A percentile compares a stretch with the other conserved stretches of the same genome.
Evolutionary conservation across 1,284 basidiomycete genomes (phyloP).

Genomic region (Fomitiporia mediterranea): DNA sequence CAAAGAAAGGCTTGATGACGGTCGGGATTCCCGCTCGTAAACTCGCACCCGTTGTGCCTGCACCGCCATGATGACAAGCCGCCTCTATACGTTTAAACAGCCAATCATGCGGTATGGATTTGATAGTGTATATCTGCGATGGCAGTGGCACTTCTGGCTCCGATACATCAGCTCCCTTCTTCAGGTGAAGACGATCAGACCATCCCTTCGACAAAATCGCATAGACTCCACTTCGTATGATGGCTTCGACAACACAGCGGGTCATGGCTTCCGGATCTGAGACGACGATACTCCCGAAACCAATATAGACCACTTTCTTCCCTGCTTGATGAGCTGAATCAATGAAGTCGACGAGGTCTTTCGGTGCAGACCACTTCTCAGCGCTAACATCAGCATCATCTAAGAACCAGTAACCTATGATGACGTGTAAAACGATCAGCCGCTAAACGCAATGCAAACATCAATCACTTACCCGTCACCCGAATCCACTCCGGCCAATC

Average conservation of each 20-base stretch:
- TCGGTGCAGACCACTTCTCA: slow-evolving; percentile 84
- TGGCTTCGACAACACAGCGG: slow-evolving; percentile 83
- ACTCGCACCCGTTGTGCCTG: slow-evolving; percentile 93
- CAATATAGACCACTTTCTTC: slow-evolving; percentile 96
- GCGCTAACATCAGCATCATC: slow-evolving; percentile 84
- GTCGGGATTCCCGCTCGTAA: slow-evolving; percentile 91
- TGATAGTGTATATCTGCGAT: slow-evolving; percentile 75
- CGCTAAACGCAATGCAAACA: slow-evolving; percentile 21
- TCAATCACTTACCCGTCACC: slow-evolving; percentile 63
- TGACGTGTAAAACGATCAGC: slow-evolving; percentile 7
- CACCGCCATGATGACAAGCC: slow-evolving; percentile 96
- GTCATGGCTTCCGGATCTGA: slow-evolving; percentile 93
- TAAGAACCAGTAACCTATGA: slow-evolving; percentile 90
- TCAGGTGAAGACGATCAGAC: slow-evolving; percentile 85
- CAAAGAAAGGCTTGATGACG: slow-evolving; percentile 96
- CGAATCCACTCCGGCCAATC: slow-evolving; percentile 99
- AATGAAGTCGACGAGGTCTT: slow-evolving; percentile 79
- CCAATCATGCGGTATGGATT: slow-evolving; percentile 96
- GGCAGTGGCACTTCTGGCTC: slow-evolving; percentile 69
- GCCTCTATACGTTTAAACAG: slow-evolving; percentile 91
- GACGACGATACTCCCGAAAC: slow-evolving; percentile 98
- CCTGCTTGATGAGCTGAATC: slow-evolving; percentile 63
- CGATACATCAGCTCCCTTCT: slow-evolving; percentile 48
- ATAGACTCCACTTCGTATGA: slow-evolving; percentile 78
- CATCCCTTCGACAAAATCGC: slow-evolving; percentile 97